Percentiles rank a stretch among this genome's conserved stretches.
phyloP scores from a whole-genome alignment of 2,329 filamentous ascomycete species.

The Calonectria pauciramosa region DNA sequence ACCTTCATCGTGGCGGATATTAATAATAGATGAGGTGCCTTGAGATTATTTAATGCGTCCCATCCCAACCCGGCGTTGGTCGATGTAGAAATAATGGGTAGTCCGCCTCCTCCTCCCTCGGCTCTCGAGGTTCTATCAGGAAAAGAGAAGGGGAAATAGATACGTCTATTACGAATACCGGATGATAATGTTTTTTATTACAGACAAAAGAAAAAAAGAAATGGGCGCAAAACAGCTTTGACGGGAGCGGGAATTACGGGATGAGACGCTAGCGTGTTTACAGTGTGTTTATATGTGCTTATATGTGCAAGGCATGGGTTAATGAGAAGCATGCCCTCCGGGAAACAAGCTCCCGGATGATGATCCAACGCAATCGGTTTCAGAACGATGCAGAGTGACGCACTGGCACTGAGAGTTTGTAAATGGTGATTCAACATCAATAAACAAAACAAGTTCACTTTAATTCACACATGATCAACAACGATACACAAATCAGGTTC shows the following conservation, averaged over 20 bases:
- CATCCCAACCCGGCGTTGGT: neutral
- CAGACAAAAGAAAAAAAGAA: neutral
- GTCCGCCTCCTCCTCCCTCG: neutral
- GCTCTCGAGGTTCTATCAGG: neutral
- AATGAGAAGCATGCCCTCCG: neutral
- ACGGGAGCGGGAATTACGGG: neutral
- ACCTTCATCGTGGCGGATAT: neutral
- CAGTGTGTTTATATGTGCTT: neutral
- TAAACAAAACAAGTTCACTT: neutral
- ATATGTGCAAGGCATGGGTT: neutral
- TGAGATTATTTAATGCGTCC: neutral
- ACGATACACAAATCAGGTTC: neutral
- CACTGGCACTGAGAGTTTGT: neutral
- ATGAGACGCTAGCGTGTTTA: slow-evolving; percentile 8
- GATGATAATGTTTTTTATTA: neutral
- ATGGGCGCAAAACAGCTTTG: neutral
- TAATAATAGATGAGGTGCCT: neutral
- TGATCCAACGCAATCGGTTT: slow-evolving; percentile 19
- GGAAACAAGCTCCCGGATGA: neutral
- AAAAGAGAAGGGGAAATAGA: neutral
- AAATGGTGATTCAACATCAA: neutral
- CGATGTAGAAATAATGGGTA: neutral
- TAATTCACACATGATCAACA: too few relatives aligned
- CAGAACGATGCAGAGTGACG: neutral
- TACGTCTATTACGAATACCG: neutral